Percentiles rank a stretch among this genome's conserved stretches.
Evolutionary conservation across 768 basidiomycete species (phyloP).

Genomic region (Lactifluus subvellereus): DNA sequence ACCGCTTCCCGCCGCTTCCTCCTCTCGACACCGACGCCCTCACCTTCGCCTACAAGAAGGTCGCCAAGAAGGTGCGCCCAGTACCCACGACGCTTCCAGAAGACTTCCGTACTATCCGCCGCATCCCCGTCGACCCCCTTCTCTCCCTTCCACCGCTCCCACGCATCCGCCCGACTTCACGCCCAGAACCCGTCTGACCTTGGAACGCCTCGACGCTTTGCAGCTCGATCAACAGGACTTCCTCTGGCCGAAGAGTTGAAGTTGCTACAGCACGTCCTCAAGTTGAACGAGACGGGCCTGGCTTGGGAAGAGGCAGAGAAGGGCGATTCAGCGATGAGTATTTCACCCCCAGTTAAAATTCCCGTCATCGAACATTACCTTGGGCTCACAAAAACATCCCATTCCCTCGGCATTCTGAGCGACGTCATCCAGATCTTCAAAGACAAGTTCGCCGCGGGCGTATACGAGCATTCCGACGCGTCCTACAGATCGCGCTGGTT

Average conservation of each 20-base stretch:
- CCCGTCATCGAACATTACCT: constrained; percentile 34
- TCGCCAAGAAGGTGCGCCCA: background rate
- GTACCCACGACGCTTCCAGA: background rate
- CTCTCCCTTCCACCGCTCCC: background rate
- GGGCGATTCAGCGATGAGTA: too few relatives aligned
- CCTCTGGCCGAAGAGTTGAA: constrained; percentile 28
- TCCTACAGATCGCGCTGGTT: too few relatives aligned
- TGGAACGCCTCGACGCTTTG: background rate
- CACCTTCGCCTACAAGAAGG: too few relatives aligned
- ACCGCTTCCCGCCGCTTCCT: too few relatives aligned
- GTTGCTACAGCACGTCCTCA: constrained; percentile 27
- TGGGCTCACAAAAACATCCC: constrained; percentile 1
- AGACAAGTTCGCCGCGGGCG: too few relatives aligned
- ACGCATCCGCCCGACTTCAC: background rate
- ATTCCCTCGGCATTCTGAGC: constrained; percentile 12
- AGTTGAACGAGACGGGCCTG: constrained; percentile 24
- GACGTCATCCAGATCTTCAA: constrained; percentile 16
- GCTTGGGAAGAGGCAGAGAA: too few relatives aligned
- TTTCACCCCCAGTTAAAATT: too few relatives aligned
- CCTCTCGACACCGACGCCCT: too few relatives aligned
- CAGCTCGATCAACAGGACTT: background rate
- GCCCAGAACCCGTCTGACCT: background rate
- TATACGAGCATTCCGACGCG: too few relatives aligned
- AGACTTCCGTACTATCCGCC: background rate
- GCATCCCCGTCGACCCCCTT: background rate